These are phyloP conservation scores for Diaporthe vexans DNA, from an alignment of 2,329 filamentous ascomycete genomes.

Conservation along the genomic window DNA sequence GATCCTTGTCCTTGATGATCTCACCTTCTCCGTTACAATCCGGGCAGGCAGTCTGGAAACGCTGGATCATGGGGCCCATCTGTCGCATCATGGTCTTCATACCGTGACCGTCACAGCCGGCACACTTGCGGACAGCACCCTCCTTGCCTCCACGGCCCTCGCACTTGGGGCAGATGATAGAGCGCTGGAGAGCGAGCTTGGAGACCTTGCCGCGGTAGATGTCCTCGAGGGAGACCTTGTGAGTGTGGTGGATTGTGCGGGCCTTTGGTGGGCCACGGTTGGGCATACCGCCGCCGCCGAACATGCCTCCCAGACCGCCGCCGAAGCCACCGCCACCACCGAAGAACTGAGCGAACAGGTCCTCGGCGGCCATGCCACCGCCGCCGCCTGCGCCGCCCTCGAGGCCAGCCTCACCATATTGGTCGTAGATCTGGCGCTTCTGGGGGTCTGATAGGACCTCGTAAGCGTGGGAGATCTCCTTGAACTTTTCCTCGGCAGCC, in stretches of 20 bases:
- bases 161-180: constrained; percentile 95
- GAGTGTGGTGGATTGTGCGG: constrained; percentile 96
- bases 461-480: constrained; percentile 95
- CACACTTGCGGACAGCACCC: constrained; percentile 93
- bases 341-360: constrained; percentile 98
- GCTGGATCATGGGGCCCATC: constrained; percentile 99
- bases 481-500: constrained; percentile 96
- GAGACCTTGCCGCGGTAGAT: constrained; percentile 98
- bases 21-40: constrained; percentile 99
- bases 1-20: constrained; percentile 95
- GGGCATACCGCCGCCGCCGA: constrained; percentile 82
- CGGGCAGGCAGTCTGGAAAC: constrained; percentile 98
- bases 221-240: constrained; percentile 98
- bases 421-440: constrained; percentile 93
- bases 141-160: constrained; percentile 96
- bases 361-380: constrained; percentile 93
- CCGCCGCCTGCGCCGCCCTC: constrained; percentile 85
- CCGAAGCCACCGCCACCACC: constrained; percentile 76
- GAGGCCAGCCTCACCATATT: constrained; percentile 97
- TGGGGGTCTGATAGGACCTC: constrained; percentile 93
- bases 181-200: constrained; percentile 97
- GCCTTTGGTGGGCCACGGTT: constrained; percentile 88
- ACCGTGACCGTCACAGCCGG: constrained; percentile 91
- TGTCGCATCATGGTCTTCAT: constrained; percentile 99
- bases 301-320: constrained; percentile 84